These are phyloP conservation scores for Aureobasidium subglaciale DNA, from an alignment of 2,329 filamentous ascomycete species.

Conservation along the genomic window DNA sequence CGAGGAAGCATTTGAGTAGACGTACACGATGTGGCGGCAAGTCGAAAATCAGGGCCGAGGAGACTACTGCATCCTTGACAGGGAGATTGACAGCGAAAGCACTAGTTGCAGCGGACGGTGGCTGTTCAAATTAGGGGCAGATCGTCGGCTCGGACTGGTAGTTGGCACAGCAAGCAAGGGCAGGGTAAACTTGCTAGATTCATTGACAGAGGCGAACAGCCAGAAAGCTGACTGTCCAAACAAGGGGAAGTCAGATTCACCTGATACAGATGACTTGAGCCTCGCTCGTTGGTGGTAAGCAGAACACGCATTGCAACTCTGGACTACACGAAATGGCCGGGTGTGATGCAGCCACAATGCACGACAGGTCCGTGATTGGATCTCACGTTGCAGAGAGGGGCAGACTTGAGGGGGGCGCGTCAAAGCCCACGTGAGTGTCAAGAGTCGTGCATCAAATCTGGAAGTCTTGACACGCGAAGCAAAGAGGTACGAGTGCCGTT, in stretches of 20 bases:
- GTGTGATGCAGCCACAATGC: neutral
- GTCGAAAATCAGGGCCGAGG: neutral
- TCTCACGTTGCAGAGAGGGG: neutral
- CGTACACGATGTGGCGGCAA: neutral
- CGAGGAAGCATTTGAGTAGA: no score
- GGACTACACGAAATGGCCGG: no score
- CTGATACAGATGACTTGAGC: no score
- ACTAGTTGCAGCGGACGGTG: conserved; percentile 1
- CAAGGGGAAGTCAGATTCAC: no score
- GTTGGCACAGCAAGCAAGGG: neutral
- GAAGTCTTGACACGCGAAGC: neutral
- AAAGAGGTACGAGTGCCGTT: neutral
- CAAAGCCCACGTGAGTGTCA: conserved; percentile 2
- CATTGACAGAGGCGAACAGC: neutral
- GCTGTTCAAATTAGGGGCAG: neutral
- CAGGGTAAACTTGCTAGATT: no score
- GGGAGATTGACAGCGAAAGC: neutral
- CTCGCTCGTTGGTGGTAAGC: neutral
- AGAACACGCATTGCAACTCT: neutral
- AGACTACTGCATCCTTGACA: conserved; percentile 7
- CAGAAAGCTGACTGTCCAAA: neutral
- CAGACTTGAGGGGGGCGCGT: neutral
- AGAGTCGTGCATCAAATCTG: neutral
- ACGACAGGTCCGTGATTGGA: neutral
- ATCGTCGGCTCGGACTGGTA: neutral